Conservation (phyloP, 805 yeast genomes). For the Starmerella apis region DNA sequence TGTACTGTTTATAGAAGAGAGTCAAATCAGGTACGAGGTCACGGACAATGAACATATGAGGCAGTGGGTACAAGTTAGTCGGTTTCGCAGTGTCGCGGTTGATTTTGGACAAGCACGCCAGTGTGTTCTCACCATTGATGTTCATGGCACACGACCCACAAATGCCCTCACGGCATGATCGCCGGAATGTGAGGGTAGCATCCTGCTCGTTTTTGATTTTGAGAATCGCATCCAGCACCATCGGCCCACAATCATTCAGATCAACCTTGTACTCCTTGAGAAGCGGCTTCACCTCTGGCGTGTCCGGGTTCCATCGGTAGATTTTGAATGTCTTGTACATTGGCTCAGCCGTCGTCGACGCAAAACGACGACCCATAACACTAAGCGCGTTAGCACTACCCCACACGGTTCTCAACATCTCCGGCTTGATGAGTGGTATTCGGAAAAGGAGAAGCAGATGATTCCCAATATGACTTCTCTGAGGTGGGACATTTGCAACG, state of each 20-base stretch:
- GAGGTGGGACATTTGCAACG: conserved; percentile 9
- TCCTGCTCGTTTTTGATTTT: conserved; percentile 97
- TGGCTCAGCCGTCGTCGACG: conserved; percentile 41
- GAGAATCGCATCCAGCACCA: conserved; percentile 89
- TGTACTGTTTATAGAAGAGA: conserved; percentile 95
- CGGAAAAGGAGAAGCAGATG: background rate
- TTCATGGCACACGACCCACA: conserved; percentile 99
- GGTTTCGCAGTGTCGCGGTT: conserved; percentile 67
- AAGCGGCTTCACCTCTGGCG: conserved; percentile 82
- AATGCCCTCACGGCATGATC: conserved; percentile 98
- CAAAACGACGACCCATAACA: conserved; percentile 2
- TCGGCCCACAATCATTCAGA: conserved; percentile 89
- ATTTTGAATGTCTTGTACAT: conserved; percentile 76
- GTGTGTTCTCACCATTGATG: conserved; percentile 93
- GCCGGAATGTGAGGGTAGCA: conserved; percentile 86
- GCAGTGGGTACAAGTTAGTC: conserved; percentile 86
- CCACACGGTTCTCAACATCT: background rate
- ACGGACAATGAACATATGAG: conserved; percentile 95
- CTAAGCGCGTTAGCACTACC: background rate
- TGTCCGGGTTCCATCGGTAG: conserved; percentile 97
- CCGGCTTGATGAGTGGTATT: background rate
- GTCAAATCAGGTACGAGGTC: conserved; percentile 97
- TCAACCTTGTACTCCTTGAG: conserved; percentile 77
- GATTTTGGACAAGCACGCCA: conserved; percentile 92
- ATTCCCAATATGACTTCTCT: conserved; percentile 4